A percentile compares a stretch with the other conserved stretches of the same genome.
Evolutionary conservation across 1,284 basidiomycete genomes (phyloP).

Genomic region (Peniophora sp.): DNA sequence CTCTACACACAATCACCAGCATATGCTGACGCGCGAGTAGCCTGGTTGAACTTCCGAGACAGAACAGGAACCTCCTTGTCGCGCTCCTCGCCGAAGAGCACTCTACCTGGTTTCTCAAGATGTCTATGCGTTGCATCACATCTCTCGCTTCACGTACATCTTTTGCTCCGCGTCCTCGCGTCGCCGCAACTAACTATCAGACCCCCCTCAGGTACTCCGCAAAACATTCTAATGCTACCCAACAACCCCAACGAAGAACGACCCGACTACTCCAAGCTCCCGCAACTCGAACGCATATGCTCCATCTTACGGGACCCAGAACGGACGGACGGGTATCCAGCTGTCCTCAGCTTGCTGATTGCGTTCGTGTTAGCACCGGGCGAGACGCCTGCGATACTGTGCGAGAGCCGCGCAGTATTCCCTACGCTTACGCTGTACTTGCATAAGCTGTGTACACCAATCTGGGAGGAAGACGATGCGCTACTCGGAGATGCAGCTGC

Average conservation of each 20-base stretch:
- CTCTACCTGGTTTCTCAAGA: conserved; percentile 39
- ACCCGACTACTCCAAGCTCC: conserved; percentile 21
- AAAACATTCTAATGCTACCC: conserved; percentile 32
- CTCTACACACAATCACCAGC: background rate
- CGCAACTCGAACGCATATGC: conserved; percentile 47
- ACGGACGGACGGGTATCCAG: conserved; percentile 36
- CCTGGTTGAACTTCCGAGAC: conserved; percentile 29
- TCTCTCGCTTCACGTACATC: conserved; percentile 50
- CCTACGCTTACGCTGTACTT: conserved; percentile 55
- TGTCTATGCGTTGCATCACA: conserved; percentile 38
- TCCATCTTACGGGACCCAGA: conserved; percentile 38
- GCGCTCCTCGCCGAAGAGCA: conserved; percentile 43
- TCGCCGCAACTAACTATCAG: too few species aligned
- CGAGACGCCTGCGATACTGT: conserved; percentile 40
- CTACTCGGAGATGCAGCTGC: conserved; percentile 29
- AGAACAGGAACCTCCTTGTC: conserved; percentile 30
- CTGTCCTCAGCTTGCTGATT: conserved; percentile 47
- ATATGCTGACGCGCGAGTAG: conserved; percentile 19
- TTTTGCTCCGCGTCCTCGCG: background rate
- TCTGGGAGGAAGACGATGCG: conserved; percentile 62
- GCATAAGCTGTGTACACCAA: conserved; percentile 37
- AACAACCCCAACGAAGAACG: conserved; percentile 17
- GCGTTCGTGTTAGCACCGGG: conserved; percentile 45
- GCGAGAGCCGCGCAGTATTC: conserved; percentile 45
- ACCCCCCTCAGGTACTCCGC: conserved; percentile 24